Evolutionary conservation across 1,139 yeast genomes (phyloP), one percentile per base, ranked within the genome.

Genomic region (Yamadazyma kanchanaburiensis): DNA sequence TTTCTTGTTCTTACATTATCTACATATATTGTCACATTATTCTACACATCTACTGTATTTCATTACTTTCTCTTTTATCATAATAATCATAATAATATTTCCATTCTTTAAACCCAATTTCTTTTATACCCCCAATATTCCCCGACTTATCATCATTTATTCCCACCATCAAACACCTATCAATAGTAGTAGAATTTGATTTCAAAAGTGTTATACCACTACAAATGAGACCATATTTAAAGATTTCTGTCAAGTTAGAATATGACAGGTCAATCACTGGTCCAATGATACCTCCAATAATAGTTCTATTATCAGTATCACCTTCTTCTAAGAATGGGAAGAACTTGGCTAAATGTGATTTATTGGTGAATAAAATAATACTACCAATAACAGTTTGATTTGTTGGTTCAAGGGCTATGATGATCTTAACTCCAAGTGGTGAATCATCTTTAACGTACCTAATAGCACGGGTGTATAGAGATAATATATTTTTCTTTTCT

Each of bases 201-300:
- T 73, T 74, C 36, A 75, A 59, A 40, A 66, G 71, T 4, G 80
- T 70, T 21, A 77, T 71, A 4, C 76, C 81, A 35, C 81, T 71
- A 40, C 81, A 74, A 6, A 77, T 69, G 33, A 77, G 60, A 2
- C 83, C 84, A 39, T 70, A 61, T 33, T 69, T 71, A 49, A 77
- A 72, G 4, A 75, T 74, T 31, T 73, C 77, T 4, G 74, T 67
- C 43, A 76, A 61, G 36, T 72, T 74, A 15, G 74, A 64, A 49
- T 75, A 77, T 37, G 66, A 64, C 13, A 76, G 76, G 41, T 76
- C 80, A 20, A 75, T 70, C 12, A 77, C 62, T 1, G 79, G 68
- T 2, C 78, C 81, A 18, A 77, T 60, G n/a, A 78, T 58, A 1
- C 77, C 80, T 7, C 81, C 81, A 15, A 58, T 41, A 8, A 49